These are phyloP conservation scores for Saccharomycopsis fermentans DNA, from an alignment of 805 yeast species.

Conservation along the genomic window DNA sequence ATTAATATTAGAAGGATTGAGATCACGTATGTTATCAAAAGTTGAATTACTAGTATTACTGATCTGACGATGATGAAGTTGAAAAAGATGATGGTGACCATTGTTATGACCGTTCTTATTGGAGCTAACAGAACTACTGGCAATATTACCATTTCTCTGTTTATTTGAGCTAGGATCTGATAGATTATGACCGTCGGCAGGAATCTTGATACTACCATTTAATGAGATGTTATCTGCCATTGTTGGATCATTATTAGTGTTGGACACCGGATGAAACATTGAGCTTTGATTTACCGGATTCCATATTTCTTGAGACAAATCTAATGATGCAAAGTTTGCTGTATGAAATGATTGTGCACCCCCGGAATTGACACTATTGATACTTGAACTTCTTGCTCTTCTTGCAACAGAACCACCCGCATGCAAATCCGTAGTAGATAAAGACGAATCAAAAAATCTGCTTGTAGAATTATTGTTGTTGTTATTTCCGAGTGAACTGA, in stretches of 20 bases:
- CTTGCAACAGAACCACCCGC: slow-evolving; percentile 3
- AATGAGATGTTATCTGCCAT: background rate
- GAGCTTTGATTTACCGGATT: background rate
- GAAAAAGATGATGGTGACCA: background rate
- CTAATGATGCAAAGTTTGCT: slow-evolving; percentile 8
- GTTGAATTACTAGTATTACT: background rate
- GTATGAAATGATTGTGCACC: slow-evolving; percentile 17
- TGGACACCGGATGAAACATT: background rate
- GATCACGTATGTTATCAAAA: background rate
- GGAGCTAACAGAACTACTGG: background rate
- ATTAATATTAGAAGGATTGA: background rate
- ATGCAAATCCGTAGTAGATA: background rate
- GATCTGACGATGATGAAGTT: background rate
- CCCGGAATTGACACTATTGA: slow-evolving; percentile 14
- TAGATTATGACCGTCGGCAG: background rate
- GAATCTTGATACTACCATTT: background rate
- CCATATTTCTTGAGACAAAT: background rate
- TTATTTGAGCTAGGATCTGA: background rate
- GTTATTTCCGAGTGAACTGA: background rate
- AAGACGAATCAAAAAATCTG: background rate
- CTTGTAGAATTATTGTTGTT: background rate
- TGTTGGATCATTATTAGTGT: background rate
- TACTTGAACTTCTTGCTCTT: slow-evolving; percentile 17
- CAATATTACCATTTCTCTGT: background rate
- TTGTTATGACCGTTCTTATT: background rate